Evolutionary conservation across 2,329 filamentous ascomycete genomes (phyloP), one percentile per base, ranked within the genome.

Genomic region (Fusarium sp.): DNA sequence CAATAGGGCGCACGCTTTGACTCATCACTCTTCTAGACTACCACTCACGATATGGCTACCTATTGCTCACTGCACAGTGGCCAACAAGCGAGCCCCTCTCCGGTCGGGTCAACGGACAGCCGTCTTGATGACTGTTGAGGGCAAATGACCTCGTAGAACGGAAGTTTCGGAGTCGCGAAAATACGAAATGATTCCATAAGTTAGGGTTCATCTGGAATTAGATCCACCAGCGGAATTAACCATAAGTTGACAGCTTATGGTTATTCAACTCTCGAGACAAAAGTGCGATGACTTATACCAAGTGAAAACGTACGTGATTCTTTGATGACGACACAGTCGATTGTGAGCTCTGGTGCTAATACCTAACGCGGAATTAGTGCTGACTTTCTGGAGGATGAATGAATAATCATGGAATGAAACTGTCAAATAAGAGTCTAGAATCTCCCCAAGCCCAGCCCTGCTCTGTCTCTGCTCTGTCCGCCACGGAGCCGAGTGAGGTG

Each of bases 241-340:
- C 57, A 72, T 45, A 59, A 56, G 24, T 58, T 55, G 28, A 47
- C 18, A 38, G 14, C 57, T 70, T 70, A 70, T 63, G 57, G 56
- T 70, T 75, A 70, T 63, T 36, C 54, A 44, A 41, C 41, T 48
- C 38, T 36, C 7, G 9, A n/a, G 42, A 60, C 41, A 51, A 69
- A 38, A 26, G 36, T 45, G 44, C 22, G 36, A 36, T 22, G 42
- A 47, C 53, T 59, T 63, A 35, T 18, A 28, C 22, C 35, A 36
- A 39, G 41, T 45, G 55, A 26, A 53, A 67, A 70, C 54, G 54
- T 57, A 55, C 57, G 54, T 47, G 61, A 57, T 63, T 60, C 42
- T 63, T 57, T 63, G 64, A 75, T 75, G 69, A 75, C 64, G 71
- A 69, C 71, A 74, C 58, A 55, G 48, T 47, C 30, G 20, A 44